Evolutionary conservation across 805 yeast species (phyloP), one percentile per base, ranked within the genome.

Genomic region (Candida pseudofarinosa): DNA sequence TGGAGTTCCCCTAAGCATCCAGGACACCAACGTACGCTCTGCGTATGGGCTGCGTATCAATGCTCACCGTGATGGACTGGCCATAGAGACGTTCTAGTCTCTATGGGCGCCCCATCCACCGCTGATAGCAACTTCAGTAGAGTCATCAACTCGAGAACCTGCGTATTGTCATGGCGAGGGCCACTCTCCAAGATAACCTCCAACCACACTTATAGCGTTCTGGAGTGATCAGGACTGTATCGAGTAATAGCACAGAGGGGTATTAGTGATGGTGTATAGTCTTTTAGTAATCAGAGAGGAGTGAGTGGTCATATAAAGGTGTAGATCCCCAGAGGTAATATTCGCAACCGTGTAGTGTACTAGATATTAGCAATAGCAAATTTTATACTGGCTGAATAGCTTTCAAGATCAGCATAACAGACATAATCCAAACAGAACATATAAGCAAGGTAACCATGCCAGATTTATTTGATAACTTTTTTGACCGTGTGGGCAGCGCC

Each of bases 391-490:
- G n/a, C n/a, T n/a, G n/a, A n/a, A n/a, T n/a, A n/a, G n/a, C n/a
- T n/a, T n/a, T n/a, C n/a, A n/a, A n/a, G n/a, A n/a, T n/a, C n/a
- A n/a, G n/a, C n/a, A n/a, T n/a, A n/a, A n/a, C n/a, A n/a, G n/a
- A n/a, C n/a, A n/a, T n/a, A n/a, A n/a, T n/a, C n/a, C 16, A 35
- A 18, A 17, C 19, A 35, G 13, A 10, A 35, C 15, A 35, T 15
- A 18, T 12, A 35, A 4, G 19, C 17, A 34, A 6, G 17, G n/a
- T 18, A 34, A n/a, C 32, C 8, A 37, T 37, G 39, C 39, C 39
- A 37, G 74, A 67, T 51, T 52, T 69, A 47, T 69, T 69, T 46
- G 74, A 69, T 42, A 66, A 67, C 46, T 56, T 69, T 34, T 67
- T 67, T 42, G 56, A 52, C 23, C 63, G 59, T 34, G 52, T 68